Evolutionary conservation across 495 filamentous ascomycete genomes (phyloP).

Genomic region (Tuber calosporum): DNA sequence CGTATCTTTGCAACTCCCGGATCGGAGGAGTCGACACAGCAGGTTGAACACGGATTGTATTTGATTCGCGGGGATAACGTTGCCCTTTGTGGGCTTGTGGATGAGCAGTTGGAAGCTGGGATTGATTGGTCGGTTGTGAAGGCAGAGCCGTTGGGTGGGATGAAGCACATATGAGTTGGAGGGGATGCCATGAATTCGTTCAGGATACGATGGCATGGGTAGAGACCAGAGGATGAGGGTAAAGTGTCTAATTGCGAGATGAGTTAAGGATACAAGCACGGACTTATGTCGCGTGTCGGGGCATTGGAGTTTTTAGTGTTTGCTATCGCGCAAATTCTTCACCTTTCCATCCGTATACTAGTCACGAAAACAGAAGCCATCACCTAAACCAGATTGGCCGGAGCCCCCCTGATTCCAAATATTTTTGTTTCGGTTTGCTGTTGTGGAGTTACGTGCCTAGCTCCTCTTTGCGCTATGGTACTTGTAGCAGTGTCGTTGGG

Average conservation of each 20-base stretch:
- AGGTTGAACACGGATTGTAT: constrained; percentile 81
- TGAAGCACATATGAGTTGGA: constrained; percentile 63
- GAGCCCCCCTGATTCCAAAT: neutral
- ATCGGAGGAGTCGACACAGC: constrained; percentile 69
- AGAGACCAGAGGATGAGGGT: neutral
- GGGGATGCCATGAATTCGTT: constrained; percentile 2
- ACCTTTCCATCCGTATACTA: neutral
- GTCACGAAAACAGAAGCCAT: neutral
- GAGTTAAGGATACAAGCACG: neutral
- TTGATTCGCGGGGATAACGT: constrained; percentile 92
- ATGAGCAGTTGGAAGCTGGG: constrained; percentile 75
- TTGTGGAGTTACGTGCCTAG: neutral
- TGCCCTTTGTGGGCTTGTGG: constrained; percentile 78
- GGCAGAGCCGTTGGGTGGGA: constrained; percentile 72
- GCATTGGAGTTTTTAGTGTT: neutral
- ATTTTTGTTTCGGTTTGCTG: neutral
- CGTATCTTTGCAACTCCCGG: constrained; percentile 58
- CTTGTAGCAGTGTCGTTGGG: too few species aligned
- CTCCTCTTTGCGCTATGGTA: neutral
- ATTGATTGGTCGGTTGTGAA: constrained; percentile 89
- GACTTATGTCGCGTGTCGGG: neutral
- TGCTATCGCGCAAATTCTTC: neutral
- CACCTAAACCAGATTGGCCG: neutral
- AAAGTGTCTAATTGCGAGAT: neutral
- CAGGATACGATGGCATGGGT: neutral